These are phyloP conservation scores for Leucocoprinus birnbaumii DNA, from an alignment of 768 basidiomycete genomes.

Conservation along the genomic window DNA sequence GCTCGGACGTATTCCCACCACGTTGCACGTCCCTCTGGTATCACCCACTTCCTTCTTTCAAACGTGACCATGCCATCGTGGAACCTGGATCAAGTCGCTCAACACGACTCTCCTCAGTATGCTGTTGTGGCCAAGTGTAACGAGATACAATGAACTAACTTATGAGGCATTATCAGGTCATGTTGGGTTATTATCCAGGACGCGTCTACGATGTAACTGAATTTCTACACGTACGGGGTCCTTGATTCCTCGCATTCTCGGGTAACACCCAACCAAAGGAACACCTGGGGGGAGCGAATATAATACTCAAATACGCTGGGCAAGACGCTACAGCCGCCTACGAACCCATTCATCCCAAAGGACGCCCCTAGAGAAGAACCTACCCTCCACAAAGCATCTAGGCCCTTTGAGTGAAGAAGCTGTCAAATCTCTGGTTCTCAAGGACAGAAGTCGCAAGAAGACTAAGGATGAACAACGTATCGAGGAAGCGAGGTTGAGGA, in stretches of 20 bases:
- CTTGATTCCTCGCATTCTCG: not conserved
- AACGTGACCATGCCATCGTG: slow-evolving; percentile 40
- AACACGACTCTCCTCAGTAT: slow-evolving; percentile 54
- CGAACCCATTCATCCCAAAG: slow-evolving; percentile 82
- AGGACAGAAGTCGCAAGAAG: slow-evolving; percentile 40
- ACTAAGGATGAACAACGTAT: slow-evolving; percentile 73
- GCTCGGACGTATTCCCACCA: too few species aligned
- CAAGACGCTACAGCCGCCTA: slow-evolving; percentile 78
- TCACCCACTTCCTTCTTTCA: slow-evolving; percentile 16
- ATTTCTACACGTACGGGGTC: slow-evolving; percentile 64
- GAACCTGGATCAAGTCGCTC: slow-evolving; percentile 55
- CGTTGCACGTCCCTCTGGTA: too few species aligned
- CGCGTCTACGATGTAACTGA: slow-evolving; percentile 87
- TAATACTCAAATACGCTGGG: slow-evolving; percentile 84
- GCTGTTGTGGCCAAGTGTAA: too few species aligned
- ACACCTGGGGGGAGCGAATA: slow-evolving; percentile 79
- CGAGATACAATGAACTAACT: not conserved
- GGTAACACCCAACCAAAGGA: slow-evolving; percentile 35
- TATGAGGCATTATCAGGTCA: slow-evolving; percentile 38
- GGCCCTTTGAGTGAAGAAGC: slow-evolving; percentile 57
- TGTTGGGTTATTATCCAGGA: slow-evolving; percentile 85
- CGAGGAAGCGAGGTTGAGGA: slow-evolving; percentile 52
- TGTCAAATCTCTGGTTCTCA: slow-evolving; percentile 30
- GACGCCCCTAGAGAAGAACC: slow-evolving; percentile 73
- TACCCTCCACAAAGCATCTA: slow-evolving; percentile 69